These are phyloP conservation scores for Dalbergia cultrata DNA, from an alignment of 306 rosid genomes.

Conservation along the genomic window DNA sequence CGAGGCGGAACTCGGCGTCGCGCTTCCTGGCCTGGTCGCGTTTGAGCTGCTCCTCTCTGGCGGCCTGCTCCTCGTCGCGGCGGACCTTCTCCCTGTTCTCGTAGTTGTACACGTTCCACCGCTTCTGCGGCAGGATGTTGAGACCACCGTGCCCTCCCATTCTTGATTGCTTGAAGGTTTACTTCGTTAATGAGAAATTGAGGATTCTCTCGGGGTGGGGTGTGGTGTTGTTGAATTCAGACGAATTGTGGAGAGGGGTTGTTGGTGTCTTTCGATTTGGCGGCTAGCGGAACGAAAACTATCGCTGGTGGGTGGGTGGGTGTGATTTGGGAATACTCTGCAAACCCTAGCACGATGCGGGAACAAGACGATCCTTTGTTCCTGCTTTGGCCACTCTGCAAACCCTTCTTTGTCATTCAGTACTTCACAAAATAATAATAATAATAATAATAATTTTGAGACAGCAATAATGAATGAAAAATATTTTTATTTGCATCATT, in stretches of 20 bases:
- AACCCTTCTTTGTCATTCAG: too few relatives aligned
- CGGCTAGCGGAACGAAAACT: background rate
- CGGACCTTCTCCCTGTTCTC: slow-evolving; percentile 92
- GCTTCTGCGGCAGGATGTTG: slow-evolving; percentile 94
- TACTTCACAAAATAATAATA: too few relatives aligned
- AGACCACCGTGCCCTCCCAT: slow-evolving; percentile 99
- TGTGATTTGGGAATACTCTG: slow-evolving; percentile 1
- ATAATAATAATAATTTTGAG: too few relatives aligned
- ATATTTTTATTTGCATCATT: too few relatives aligned
- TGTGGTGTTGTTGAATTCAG: background rate
- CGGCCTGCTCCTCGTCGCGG: slow-evolving; percentile 88
- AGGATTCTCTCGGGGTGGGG: background rate
- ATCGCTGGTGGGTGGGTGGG: too few relatives aligned
- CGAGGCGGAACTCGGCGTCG: slow-evolving; percentile 80
- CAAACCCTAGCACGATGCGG: slow-evolving; percentile 18
- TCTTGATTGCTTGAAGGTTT: slow-evolving; percentile 6
- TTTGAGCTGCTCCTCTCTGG: slow-evolving; percentile 88
- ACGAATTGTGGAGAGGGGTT: too few relatives aligned
- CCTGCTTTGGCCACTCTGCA: too few relatives aligned
- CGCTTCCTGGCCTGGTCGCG: slow-evolving; percentile 77
- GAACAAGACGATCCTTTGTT: background rate
- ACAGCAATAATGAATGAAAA: too few relatives aligned
- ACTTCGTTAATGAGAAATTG: background rate
- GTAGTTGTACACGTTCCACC: slow-evolving; percentile 93
- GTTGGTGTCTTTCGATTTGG: background rate